Conservation (phyloP, 257 asterid genomes). For the Solanum corneliomulleri region DNA sequence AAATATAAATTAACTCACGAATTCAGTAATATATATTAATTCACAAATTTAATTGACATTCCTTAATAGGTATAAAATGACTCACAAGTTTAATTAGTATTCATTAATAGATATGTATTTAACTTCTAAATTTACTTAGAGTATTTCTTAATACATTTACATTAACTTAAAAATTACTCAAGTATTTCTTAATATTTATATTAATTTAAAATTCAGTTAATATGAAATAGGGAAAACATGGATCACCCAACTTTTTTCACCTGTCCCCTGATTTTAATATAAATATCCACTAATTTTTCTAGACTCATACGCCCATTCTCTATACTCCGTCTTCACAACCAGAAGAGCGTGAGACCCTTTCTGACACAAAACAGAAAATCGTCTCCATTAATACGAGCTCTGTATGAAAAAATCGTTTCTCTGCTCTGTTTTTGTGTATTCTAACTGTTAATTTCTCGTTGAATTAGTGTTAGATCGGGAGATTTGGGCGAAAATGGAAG, state of each 20-base stretch:
- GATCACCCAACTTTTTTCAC: background rate
- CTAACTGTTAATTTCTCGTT: background rate
- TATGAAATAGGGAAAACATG: too few relatives aligned
- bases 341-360: background rate
- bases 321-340: background rate
- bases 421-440: background rate
- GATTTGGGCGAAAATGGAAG: slow-evolving; percentile 1
- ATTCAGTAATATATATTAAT: too few relatives aligned
- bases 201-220: too few relatives aligned
- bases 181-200: too few relatives aligned
- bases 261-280: background rate
- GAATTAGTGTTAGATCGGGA: background rate
- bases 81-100: too few relatives aligned
- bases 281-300: background rate
- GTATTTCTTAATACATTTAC: too few relatives aligned
- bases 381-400: background rate
- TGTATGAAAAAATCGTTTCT: background rate
- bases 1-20: too few relatives aligned
- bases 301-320: background rate
- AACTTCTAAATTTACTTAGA: too few relatives aligned
- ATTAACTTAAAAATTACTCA: too few relatives aligned
- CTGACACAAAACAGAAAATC: background rate
- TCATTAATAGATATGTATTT: too few relatives aligned
- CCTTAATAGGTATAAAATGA: too few relatives aligned
- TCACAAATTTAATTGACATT: too few relatives aligned